Base-by-base conservation (phyloP, 352 stramenopile genomes). In the Phytopythium boreale region DNA sequence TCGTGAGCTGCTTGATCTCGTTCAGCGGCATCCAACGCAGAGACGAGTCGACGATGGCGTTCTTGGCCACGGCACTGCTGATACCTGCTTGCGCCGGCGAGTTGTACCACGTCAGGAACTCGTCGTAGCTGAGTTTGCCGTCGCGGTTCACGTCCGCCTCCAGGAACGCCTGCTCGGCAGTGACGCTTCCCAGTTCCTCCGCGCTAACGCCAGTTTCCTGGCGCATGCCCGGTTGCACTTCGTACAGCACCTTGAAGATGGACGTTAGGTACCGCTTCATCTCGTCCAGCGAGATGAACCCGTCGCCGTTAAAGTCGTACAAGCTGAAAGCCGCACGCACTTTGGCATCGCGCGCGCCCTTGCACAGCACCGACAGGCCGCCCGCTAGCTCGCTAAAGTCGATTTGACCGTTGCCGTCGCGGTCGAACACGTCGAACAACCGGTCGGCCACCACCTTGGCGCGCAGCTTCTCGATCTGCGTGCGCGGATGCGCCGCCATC, bases 231-330 rank as follows among this genome's bases (percentile, higher is more conserved):
- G 87, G 78, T 39, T 94, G 89, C 11, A 92, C 79, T 61, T 93
- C 84, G 67, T 93, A 97, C 61, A 96, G 43, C 10, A 96, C 83
- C 56, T 86, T 92, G 64, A 96, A 97, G 39, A 96, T 93, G 10
- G 84, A 87, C 4, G 78, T 93, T 31, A 97, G 59, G 67, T 96
- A 97, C 19, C 79, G 76, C 31, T 80, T 90, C 89, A 96, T 96
- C 59, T 96, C 90, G 17, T 92, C 84, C 6, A 92, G 62, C 14
- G 83, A 92, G 36, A 97, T 95, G 49, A 81, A 89, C 11, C 87
- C 90, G 58, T 96, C 88, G 12, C 73, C 77, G 62, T 97, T 95
- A 31, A 92, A 89, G 67, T 96, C 89, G 61, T 95, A 97, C 29
- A 96, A 61, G 0, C 75, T 71, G 59, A 97, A 96, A 0, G 89